Percentiles rank a stretch among this genome's conserved stretches.
phyloP scores from a whole-genome alignment of 2,329 filamentous ascomycete species.

The Pseudopyrenochaeta lycopersici region DNA sequence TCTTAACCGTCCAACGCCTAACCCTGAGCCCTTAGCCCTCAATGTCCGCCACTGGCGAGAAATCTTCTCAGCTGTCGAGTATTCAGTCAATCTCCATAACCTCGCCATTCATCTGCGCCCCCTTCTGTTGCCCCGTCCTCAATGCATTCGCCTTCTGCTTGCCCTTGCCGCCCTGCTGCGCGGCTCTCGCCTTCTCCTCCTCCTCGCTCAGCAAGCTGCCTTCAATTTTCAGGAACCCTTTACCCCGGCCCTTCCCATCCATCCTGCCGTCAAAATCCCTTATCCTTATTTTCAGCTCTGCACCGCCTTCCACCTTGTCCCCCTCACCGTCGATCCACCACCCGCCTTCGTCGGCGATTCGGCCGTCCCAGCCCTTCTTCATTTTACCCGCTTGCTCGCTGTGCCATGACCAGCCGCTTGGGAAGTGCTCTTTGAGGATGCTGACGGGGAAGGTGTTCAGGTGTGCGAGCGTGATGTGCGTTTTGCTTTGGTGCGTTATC shows the following conservation, averaged over 20 bases:
- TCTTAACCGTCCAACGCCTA: background rate
- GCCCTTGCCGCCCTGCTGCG: conserved; percentile 15
- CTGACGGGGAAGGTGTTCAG: conserved; percentile 93
- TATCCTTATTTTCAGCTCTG: conserved; percentile 74
- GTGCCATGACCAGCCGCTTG: conserved; percentile 79
- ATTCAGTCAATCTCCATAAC: conserved; percentile 15
- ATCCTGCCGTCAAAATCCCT: conserved; percentile 81
- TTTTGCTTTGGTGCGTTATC: conserved; percentile 86
- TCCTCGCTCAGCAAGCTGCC: conserved; percentile 84
- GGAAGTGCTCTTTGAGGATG: conserved; percentile 79
- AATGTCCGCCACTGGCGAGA: background rate
- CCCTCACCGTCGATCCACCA: conserved; percentile 80
- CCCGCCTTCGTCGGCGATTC: conserved; percentile 61
- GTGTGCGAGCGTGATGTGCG: conserved; percentile 87
- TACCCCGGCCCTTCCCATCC: conserved; percentile 70
- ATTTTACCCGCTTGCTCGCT: conserved; percentile 29
- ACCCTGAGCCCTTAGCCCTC: background rate
- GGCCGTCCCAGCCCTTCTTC: conserved; percentile 37
- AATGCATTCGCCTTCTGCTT: conserved; percentile 12
- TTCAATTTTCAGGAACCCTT: conserved; percentile 84
- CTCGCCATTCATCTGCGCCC: conserved; percentile 9
- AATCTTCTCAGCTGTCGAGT: background rate
- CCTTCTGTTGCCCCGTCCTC: background rate
- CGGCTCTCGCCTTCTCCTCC: conserved; percentile 27
- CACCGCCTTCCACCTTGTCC: conserved; percentile 57